These are phyloP conservation scores for Rhynchospora pubera DNA, from an alignment of 176 grass and related monocot genomes.

Conservation along the genomic window DNA sequence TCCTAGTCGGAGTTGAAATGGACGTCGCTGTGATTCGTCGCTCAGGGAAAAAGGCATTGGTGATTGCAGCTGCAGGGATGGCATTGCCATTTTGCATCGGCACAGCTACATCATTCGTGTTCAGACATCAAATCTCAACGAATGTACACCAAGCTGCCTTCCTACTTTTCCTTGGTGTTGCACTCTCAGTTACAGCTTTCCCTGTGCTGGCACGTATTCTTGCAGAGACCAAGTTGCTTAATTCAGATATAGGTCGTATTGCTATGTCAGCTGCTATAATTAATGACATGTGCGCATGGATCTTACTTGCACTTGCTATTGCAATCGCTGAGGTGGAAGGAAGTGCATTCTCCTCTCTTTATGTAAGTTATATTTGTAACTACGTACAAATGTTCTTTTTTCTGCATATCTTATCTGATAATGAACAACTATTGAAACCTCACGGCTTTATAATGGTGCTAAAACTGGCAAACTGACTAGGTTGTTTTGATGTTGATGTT, in stretches of 20 bases:
- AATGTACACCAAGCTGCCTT: conserved; percentile 49
- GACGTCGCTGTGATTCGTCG: conserved; percentile 50
- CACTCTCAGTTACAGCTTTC: conserved; percentile 78
- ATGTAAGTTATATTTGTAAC: conserved; percentile 9
- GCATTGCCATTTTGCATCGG: conserved; percentile 67
- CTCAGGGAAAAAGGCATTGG: conserved; percentile 43
- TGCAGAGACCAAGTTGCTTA: conserved; percentile 75
- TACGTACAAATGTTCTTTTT: neutral
- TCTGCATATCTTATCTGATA: neutral
- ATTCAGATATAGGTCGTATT: conserved; percentile 51
- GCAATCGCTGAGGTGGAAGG: conserved; percentile 43
- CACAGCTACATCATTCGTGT: conserved; percentile 51
- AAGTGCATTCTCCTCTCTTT: conserved; percentile 38
- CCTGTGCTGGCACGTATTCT: conserved; percentile 78
- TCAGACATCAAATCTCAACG: conserved; percentile 45
- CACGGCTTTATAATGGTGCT: neutral
- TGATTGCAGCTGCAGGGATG: conserved; percentile 49
- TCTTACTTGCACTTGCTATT: conserved; percentile 61
- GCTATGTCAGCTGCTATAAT: conserved; percentile 77
- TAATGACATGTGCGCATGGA: conserved; percentile 72
- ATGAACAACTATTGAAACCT: neutral
- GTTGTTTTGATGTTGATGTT: neutral
- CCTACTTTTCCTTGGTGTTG: conserved; percentile 71
- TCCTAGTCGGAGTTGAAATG: conserved; percentile 78
- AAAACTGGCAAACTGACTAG: neutral